Percentiles rank a stretch among this genome's conserved stretches.
Evolutionary conservation across 1,284 basidiomycete genomes (phyloP).

Genomic region (Megacollybia platyphylla): DNA sequence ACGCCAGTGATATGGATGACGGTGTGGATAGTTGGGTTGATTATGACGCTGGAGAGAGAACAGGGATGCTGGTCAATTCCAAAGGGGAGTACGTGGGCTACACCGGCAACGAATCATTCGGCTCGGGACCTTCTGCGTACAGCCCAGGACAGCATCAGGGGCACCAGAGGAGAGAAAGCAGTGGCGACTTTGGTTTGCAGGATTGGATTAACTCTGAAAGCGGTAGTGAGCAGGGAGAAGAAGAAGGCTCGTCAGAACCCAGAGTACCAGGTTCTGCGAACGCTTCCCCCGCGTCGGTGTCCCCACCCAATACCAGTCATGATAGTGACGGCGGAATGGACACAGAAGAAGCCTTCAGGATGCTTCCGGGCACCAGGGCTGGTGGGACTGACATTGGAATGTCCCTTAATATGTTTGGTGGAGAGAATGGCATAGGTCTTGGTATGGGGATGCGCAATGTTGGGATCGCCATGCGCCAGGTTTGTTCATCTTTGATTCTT

Average conservation of each 20-base stretch:
- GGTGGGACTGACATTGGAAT: constrained; percentile 12
- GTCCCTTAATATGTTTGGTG: constrained; percentile 17
- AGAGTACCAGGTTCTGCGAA: not conserved
- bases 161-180: constrained; percentile 3
- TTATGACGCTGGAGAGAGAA: not conserved
- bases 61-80: not conserved
- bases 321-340: not conserved
- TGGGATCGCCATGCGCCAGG: constrained; percentile 2
- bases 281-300: not conserved
- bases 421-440: constrained; percentile 11
- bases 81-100: not conserved
- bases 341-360: not conserved
- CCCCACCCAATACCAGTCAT: not conserved
- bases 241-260: constrained; percentile 6
- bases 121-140: not conserved
- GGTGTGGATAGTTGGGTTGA: constrained; percentile 7
- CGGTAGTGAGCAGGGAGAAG: constrained; percentile 15
- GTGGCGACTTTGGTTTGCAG: constrained; percentile 1
- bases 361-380: constrained; percentile 8
- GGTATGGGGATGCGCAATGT: constrained; percentile 17
- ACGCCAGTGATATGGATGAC: constrained; percentile 13
- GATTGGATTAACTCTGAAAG: not conserved
- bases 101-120: not conserved
- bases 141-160: constrained; percentile 4
- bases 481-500: not conserved